A percentile compares a stretch with the other conserved stretches of the same genome.
These are phyloP conservation scores for Fusarium siculi DNA, from an alignment of 2,329 filamentous ascomycete species.

Conservation along the genomic window DNA sequence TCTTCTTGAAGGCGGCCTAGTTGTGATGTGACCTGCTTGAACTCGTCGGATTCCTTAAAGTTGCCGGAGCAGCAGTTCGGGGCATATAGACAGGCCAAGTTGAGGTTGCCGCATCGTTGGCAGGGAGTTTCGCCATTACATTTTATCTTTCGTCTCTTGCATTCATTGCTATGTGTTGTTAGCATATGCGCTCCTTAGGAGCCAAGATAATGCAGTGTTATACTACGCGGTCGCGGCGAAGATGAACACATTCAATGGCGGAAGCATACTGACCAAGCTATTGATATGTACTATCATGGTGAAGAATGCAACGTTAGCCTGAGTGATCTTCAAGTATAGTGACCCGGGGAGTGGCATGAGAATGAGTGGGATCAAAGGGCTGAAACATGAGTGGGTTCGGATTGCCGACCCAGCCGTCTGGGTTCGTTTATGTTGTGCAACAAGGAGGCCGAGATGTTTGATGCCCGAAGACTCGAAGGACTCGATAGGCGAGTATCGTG, in stretches of 20 bases:
- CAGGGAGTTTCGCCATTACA: conserved; percentile 78
- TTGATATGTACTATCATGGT: conserved; percentile 64
- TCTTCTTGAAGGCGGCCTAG: conserved; percentile 83
- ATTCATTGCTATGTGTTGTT: conserved; percentile 68
- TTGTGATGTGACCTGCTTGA: conserved; percentile 81
- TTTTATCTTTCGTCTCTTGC: conserved; percentile 80
- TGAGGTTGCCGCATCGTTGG: conserved; percentile 74
- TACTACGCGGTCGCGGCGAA: not conserved
- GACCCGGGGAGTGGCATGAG: not conserved
- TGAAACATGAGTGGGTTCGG: not conserved
- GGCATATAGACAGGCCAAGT: conserved; percentile 72
- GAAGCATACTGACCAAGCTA: conserved; percentile 64
- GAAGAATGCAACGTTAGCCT: conserved; percentile 33
- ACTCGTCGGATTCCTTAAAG: conserved; percentile 94
- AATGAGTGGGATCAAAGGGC: not conserved
- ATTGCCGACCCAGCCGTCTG: not conserved
- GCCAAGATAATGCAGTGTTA: not conserved
- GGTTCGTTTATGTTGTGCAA: conserved; percentile 23
- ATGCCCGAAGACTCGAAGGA: not conserved
- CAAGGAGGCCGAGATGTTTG: conserved; percentile 5
- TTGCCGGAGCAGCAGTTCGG: conserved; percentile 77
- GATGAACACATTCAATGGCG: not conserved
- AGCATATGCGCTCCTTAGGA: not conserved
- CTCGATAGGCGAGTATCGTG: conserved; percentile 17
- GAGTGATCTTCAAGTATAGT: not conserved